Evolutionary conservation across 164 flowering plant species (phyloP).

Genomic region (Macadamia tetraphylla): DNA sequence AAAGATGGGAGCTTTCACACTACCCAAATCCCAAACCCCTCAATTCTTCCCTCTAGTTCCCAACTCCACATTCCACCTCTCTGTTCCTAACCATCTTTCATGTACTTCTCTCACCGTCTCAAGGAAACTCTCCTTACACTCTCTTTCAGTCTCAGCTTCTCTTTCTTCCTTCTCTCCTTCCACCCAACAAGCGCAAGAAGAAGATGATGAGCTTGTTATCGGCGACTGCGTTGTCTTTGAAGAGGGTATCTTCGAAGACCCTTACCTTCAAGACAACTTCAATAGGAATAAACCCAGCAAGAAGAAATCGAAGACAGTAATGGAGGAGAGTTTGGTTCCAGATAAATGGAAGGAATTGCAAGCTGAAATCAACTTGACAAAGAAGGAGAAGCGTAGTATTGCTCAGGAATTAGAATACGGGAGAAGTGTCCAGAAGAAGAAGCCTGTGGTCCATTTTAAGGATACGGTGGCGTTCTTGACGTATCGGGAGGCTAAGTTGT

Average conservation of each 20-base stretch:
- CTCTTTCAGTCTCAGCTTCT: too few relatives aligned
- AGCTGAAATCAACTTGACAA: conserved; percentile 62
- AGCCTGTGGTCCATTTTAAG: conserved; percentile 23
- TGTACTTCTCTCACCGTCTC: too few relatives aligned
- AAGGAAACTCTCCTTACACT: too few relatives aligned
- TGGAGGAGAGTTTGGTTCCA: conserved; percentile 53
- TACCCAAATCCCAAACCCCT: too few relatives aligned
- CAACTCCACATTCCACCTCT: too few relatives aligned
- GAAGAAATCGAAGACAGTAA: conserved; percentile 7
- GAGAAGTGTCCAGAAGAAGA: conserved; percentile 37
- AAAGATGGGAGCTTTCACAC: too few relatives aligned
- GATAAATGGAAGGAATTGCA: conserved; percentile 61
- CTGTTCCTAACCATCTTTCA: too few relatives aligned
- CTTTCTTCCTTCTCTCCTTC: neutral
- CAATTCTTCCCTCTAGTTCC: too few relatives aligned
- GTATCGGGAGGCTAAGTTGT: conserved; percentile 34
- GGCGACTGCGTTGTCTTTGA: conserved; percentile 90
- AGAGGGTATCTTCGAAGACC: conserved; percentile 78
- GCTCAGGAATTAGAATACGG: conserved; percentile 58
- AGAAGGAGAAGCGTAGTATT: conserved; percentile 72
- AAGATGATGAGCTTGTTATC: conserved; percentile 44
- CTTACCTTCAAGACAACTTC: conserved; percentile 27
- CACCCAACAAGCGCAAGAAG: conserved; percentile 10
- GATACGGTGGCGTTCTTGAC: conserved; percentile 38
- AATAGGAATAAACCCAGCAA: conserved; percentile 6